Conservation (phyloP, 768 basidiomycete species). For the Tricholoma furcatifolium region DNA sequence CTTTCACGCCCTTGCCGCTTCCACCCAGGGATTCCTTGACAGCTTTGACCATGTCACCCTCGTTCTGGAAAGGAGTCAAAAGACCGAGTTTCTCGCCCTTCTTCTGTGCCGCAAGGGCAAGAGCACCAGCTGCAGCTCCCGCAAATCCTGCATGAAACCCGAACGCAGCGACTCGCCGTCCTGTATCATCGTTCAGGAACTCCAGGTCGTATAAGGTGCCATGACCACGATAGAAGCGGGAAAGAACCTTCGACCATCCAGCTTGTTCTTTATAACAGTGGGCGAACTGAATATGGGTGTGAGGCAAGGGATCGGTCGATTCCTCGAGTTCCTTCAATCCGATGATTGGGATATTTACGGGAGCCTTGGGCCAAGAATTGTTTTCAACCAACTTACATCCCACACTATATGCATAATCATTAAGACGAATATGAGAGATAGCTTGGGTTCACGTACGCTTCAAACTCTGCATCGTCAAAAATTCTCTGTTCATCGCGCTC, state of each 20-base stretch:
- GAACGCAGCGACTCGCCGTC: conserved; percentile 95
- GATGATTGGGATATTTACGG: conserved; percentile 74
- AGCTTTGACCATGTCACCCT: conserved; percentile 74
- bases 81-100: conserved; percentile 59
- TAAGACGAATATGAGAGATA: neutral
- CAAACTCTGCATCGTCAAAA: conserved; percentile 91
- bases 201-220: conserved; percentile 95
- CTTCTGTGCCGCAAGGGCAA: conserved; percentile 72
- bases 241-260: conserved; percentile 86
- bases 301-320: conserved; percentile 79
- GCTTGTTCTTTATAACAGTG: conserved; percentile 97
- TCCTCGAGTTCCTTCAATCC: conserved; percentile 95
- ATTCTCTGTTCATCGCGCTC: conserved; percentile 94
- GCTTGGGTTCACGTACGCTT: conserved; percentile 61
- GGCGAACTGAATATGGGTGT: conserved; percentile 97
- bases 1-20: conserved; percentile 73
- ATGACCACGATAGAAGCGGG: conserved; percentile 79
- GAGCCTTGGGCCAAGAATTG: conserved; percentile 87
- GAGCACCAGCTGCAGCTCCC: conserved; percentile 90
- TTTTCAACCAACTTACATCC: conserved; percentile 87
- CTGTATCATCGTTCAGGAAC: conserved; percentile 81
- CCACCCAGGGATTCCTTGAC: conserved; percentile 69
- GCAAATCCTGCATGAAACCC: conserved; percentile 98
- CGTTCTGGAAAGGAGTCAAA: conserved; percentile 82
- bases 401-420: conserved; percentile 49